These are phyloP conservation scores for Xylaria telfairii DNA, from an alignment of 495 filamentous ascomycete species.

Conservation along the genomic window DNA sequence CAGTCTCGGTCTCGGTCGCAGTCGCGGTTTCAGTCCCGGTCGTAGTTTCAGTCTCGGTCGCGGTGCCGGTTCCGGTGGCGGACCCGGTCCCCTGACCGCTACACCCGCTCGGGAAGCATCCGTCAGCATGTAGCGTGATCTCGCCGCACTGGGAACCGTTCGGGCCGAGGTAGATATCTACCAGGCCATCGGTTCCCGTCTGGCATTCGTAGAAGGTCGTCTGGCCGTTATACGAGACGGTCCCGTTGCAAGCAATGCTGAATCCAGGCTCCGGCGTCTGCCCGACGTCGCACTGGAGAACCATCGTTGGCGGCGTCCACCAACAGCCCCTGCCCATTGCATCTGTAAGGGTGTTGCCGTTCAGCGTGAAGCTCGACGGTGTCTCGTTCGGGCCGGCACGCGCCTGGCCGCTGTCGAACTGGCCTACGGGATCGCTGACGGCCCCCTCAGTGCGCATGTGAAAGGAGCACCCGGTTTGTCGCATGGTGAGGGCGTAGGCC, in stretches of 20 bases:
- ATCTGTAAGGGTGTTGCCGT: constrained; percentile 35
- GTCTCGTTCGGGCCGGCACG: constrained; percentile 26
- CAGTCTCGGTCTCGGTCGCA: too few species aligned
- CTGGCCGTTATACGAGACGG: constrained; percentile 51
- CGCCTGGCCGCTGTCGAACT: constrained; percentile 33
- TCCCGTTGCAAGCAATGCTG: constrained; percentile 54
- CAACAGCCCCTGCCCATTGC: constrained; percentile 34
- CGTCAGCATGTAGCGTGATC: constrained; percentile 55
- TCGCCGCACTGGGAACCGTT: constrained; percentile 53
- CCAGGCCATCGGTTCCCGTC: constrained; percentile 54
- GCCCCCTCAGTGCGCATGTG: constrained; percentile 32
- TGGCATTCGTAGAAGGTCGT: constrained; percentile 60
- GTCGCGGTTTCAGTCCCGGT: too few species aligned
- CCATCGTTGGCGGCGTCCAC: constrained; percentile 56
- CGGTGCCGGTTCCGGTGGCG: too few species aligned
- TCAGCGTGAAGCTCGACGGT: constrained; percentile 30
- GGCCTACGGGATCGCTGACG: constrained; percentile 31
- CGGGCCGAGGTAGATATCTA: constrained; percentile 59
- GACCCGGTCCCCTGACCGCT: constrained; percentile 1
- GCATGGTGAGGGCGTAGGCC: constrained; percentile 33
- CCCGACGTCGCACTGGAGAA: constrained; percentile 70
- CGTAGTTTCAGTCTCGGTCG: too few species aligned
- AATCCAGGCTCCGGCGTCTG: constrained; percentile 53
- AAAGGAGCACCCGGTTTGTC: constrained; percentile 33
- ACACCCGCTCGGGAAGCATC: constrained; percentile 46